A percentile compares a stretch with the other conserved stretches of the same genome.
These are phyloP conservation scores for Carex arenaria DNA, from an alignment of 202 grass and related monocot genomes.

Conservation along the genomic window DNA sequence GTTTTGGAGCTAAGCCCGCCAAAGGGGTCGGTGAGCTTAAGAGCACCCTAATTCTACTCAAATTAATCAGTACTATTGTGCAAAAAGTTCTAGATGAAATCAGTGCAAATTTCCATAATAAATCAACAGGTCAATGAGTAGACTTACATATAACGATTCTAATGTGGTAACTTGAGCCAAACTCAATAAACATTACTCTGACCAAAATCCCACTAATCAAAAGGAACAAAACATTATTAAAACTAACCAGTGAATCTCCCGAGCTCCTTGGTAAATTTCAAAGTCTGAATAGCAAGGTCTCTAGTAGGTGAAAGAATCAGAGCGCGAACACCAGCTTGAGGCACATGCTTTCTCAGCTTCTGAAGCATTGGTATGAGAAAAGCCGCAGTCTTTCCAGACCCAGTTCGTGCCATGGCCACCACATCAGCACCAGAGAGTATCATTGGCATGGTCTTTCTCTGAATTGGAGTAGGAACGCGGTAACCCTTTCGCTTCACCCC, in stretches of 20 bases:
- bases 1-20: too few relatives aligned
- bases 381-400: slow-evolving; percentile 89
- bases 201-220: background rate
- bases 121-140: background rate
- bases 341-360: slow-evolving; percentile 70
- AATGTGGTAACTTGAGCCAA: background rate
- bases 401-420: slow-evolving; percentile 90
- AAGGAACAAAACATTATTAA: background rate
- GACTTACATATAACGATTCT: background rate
- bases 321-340: slow-evolving; percentile 62
- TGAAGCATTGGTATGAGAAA: slow-evolving; percentile 93
- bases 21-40: too few relatives aligned
- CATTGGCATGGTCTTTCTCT: slow-evolving; percentile 87
- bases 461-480: slow-evolving; percentile 89
- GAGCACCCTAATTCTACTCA: too few relatives aligned
- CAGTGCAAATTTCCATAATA: background rate
- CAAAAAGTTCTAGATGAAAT: background rate
- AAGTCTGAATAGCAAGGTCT: slow-evolving; percentile 86
- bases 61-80: background rate
- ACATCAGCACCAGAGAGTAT: slow-evolving; percentile 75
- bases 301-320: slow-evolving; percentile 88
- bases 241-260: slow-evolving; percentile 72
- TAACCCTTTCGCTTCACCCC: slow-evolving; percentile 91
- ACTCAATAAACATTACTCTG: background rate
- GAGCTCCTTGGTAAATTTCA: slow-evolving; percentile 85